Conservation (phyloP, 2,329 filamentous ascomycete genomes). For the Aspergillus neoniger region DNA sequence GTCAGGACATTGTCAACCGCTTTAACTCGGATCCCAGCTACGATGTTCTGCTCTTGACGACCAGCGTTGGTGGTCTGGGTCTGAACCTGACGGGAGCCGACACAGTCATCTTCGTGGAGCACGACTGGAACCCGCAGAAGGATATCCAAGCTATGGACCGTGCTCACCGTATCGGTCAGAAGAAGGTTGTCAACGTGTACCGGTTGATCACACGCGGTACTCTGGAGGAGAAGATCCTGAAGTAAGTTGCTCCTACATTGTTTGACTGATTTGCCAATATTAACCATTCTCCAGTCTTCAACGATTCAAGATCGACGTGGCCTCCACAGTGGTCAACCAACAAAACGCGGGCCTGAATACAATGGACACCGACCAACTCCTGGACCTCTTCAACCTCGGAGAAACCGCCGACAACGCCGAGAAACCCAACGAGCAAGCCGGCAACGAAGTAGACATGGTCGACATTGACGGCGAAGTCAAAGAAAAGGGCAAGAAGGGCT, state of each 20-base stretch:
- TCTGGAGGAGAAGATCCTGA: conserved; percentile 95
- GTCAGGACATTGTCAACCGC: conserved; percentile 97
- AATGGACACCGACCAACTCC: conserved; percentile 98
- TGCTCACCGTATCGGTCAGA: conserved; percentile 96
- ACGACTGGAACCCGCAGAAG: conserved; percentile 99
- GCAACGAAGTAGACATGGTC: conserved; percentile 71
- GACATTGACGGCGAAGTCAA: conserved; percentile 90
- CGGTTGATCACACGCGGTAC: conserved; percentile 94
- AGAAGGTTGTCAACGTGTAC: conserved; percentile 99
- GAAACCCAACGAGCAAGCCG: conserved; percentile 63
- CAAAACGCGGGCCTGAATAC: conserved; percentile 92
- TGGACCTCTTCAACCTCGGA: conserved; percentile 91
- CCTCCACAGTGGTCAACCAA: conserved; percentile 96
- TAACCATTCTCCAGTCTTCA: conserved; percentile 66
- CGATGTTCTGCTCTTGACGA: conserved; percentile 89
- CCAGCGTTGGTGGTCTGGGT: conserved; percentile 89
- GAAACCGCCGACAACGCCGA: conserved; percentile 61
- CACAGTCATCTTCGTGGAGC: conserved; percentile 98
- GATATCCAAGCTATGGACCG: conserved; percentile 99
- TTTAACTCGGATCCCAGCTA: conserved; percentile 98
- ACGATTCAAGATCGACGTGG: conserved; percentile 99
- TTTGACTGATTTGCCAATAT: conserved; percentile 4
- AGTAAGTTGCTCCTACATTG: conserved; percentile 49
- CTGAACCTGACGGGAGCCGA: conserved; percentile 95
- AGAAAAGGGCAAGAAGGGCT: conserved; percentile 95